A percentile compares a stretch with the other conserved stretches of the same genome.
Conservation (phyloP, 495 filamentous ascomycete genomes). For the Tuber aestivum region DNA sequence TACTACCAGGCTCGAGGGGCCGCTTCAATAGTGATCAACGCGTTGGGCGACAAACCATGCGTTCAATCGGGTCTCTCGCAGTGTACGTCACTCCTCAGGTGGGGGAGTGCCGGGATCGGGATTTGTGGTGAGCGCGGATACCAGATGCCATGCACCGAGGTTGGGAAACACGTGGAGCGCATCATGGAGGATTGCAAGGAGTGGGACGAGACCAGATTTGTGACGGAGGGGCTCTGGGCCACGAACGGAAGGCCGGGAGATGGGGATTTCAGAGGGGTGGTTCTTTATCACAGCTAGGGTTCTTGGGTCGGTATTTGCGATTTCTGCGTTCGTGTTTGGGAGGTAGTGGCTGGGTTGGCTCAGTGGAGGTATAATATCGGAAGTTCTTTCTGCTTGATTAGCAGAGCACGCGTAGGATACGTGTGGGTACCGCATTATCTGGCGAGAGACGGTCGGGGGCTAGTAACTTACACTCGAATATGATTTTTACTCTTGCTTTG, state of each 20-base stretch:
- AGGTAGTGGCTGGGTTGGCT: background rate
- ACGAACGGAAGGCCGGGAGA: background rate
- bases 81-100: background rate
- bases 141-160: background rate
- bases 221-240: background rate
- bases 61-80: background rate
- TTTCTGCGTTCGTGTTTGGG: background rate
- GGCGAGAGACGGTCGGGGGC: no score
- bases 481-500: no score
- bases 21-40: background rate
- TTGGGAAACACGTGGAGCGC: background rate
- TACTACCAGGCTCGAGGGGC: background rate
- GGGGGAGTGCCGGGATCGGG: background rate
- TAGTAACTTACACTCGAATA: no score
- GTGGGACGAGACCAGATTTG: background rate
- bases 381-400: background rate
- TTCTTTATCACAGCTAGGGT: background rate
- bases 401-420: background rate
- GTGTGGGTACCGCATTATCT: background rate
- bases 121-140: background rate
- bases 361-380: background rate
- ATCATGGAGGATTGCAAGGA: slow-evolving; percentile 1
- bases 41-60: background rate
- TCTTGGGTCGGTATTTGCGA: background rate
- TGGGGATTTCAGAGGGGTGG: slow-evolving; percentile 1